Conservation (phyloP, 352 stramenopile species). For the Phytophthora aleatoria region DNA sequence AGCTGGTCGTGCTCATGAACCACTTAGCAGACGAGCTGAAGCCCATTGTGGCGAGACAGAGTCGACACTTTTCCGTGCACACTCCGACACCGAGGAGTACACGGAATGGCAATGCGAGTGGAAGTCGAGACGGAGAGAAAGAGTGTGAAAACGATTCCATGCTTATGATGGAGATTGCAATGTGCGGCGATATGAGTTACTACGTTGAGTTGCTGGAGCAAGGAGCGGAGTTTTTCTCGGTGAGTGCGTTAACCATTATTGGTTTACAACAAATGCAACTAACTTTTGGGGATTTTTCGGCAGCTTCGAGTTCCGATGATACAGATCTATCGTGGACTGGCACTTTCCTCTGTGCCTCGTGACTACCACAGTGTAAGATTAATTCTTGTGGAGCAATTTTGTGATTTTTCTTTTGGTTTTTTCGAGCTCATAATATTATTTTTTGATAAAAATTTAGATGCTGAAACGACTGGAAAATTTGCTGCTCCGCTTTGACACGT, state of each 20-base stretch:
- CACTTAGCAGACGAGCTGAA: constrained; percentile 62
- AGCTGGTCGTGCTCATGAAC: constrained; percentile 63
- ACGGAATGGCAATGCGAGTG: constrained; percentile 11
- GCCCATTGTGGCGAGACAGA: constrained; percentile 45
- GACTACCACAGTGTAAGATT: constrained; percentile 59
- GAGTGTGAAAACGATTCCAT: constrained; percentile 28
- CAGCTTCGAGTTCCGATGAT: constrained; percentile 79
- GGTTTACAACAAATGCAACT: background rate
- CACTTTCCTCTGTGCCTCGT: constrained; percentile 50
- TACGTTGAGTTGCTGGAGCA: constrained; percentile 79
- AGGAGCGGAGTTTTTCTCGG: constrained; percentile 77
- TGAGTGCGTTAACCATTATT: constrained; percentile 30
- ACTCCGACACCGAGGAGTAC: constrained; percentile 22
- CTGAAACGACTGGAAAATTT: constrained; percentile 60
- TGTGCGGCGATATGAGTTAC: constrained; percentile 71
- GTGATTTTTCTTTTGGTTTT: background rate
- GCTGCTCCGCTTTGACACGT: constrained; percentile 56
- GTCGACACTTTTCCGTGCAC: constrained; percentile 34
- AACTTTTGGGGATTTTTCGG: background rate
- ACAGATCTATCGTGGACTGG: constrained; percentile 66
- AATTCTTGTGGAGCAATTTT: background rate
- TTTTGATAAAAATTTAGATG: constrained; percentile 20
- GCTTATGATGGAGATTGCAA: constrained; percentile 41
- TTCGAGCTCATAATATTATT: constrained; percentile 6
- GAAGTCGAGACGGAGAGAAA: constrained; percentile 4